Conservation (phyloP, 768 basidiomycete genomes). For the Lepiota brunneoincarnata region DNA sequence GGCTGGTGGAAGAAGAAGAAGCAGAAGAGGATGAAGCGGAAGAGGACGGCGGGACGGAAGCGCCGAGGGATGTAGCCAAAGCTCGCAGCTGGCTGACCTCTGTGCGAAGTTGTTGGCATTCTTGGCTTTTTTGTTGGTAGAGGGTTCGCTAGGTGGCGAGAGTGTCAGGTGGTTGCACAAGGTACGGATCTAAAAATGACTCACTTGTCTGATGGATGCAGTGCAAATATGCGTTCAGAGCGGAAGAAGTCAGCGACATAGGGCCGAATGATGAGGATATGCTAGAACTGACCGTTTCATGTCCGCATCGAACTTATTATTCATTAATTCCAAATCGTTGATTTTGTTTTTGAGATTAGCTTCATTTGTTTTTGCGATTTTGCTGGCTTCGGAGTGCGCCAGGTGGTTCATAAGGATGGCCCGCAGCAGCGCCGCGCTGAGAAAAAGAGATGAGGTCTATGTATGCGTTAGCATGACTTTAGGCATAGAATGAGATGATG, state of each 20-base stretch:
- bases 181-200: constrained; percentile 25
- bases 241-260: constrained; percentile 15
- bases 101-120: constrained; percentile 63
- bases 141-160: constrained; percentile 45
- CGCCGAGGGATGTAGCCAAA: constrained; percentile 39
- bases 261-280: constrained; percentile 13
- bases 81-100: constrained; percentile 61
- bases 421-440: constrained; percentile 76
- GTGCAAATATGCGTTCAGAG: constrained; percentile 11
- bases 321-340: constrained; percentile 58
- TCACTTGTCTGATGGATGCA: constrained; percentile 51
- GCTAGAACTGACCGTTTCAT: constrained; percentile 58
- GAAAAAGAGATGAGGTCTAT: constrained; percentile 64
- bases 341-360: constrained; percentile 59
- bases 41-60: constrained; percentile 33
- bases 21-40: constrained; percentile 33
- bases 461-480: constrained; percentile 14
- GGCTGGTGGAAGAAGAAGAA: constrained; percentile 29
- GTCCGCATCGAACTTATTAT: constrained; percentile 65
- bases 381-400: constrained; percentile 76
- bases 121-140: constrained; percentile 68
- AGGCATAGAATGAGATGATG: constrained; percentile 18
- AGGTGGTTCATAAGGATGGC: constrained; percentile 83
- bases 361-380: constrained; percentile 63
- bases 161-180: constrained; percentile 16